Evolutionary conservation across 1,284 basidiomycete genomes (phyloP).

Genomic region (Microbotryum scabiosae): DNA sequence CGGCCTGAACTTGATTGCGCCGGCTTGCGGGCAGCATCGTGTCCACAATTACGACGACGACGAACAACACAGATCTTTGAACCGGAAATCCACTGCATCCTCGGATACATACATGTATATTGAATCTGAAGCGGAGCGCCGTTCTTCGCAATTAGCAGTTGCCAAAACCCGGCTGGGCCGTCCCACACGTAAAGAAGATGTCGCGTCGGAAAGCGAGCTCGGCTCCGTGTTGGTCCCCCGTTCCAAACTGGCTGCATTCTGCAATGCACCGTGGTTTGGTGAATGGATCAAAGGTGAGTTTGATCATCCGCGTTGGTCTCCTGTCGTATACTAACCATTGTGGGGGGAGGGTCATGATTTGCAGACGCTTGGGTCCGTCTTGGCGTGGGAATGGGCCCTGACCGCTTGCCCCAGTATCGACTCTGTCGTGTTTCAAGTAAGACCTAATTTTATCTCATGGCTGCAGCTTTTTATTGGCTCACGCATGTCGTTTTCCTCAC

Average conservation of each 20-base stretch:
- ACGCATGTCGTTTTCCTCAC: too few relatives aligned
- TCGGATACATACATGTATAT: slow-evolving; percentile 1
- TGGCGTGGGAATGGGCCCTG: neutral
- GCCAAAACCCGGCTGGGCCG: too few relatives aligned
- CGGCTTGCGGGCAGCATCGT: neutral
- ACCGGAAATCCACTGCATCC: neutral
- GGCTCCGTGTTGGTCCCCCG: slow-evolving; percentile 45
- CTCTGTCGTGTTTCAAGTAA: slow-evolving; percentile 67
- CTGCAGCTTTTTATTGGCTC: too few relatives aligned
- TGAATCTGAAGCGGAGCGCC: neutral
- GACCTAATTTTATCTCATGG: slow-evolving; percentile 34
- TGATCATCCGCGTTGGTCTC: too few relatives aligned
- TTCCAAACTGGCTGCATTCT: slow-evolving; percentile 55
- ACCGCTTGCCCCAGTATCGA: slow-evolving; percentile 52
- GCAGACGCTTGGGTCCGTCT: slow-evolving; percentile 22
- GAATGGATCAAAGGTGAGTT: slow-evolving; percentile 61
- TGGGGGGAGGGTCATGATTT: too few relatives aligned
- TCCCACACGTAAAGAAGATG: too few relatives aligned
- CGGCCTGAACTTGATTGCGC: neutral
- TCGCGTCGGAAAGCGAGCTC: too few relatives aligned
- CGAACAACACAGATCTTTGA: neutral
- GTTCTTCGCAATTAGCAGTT: too few relatives aligned
- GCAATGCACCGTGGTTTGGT: slow-evolving; percentile 64
- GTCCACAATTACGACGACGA: slow-evolving; percentile 11
- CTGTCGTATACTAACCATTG: too few relatives aligned